Percentiles rank a stretch among this genome's conserved stretches.
Evolutionary conservation across 2,329 filamentous ascomycete genomes (phyloP).

Genomic region (Neonectria ditissima): DNA sequence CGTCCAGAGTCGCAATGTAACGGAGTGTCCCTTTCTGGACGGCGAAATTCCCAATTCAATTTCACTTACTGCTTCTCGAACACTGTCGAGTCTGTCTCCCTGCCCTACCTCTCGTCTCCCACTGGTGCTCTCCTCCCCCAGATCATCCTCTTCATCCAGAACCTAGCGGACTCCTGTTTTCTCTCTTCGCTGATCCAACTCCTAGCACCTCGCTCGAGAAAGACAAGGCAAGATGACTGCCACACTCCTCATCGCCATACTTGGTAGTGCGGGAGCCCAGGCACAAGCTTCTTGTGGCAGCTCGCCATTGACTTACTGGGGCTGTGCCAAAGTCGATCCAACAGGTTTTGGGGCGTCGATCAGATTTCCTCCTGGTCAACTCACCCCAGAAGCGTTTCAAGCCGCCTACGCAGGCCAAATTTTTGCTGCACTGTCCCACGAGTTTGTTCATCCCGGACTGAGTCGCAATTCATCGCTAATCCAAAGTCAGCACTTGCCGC

Average conservation of each 20-base stretch:
- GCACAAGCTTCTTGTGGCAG: conserved; percentile 34
- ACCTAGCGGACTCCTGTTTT: neutral
- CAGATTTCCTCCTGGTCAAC: conserved; percentile 27
- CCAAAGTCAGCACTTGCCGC: conserved; percentile 47
- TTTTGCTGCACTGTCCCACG: conserved; percentile 45
- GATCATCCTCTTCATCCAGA: neutral
- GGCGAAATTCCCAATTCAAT: neutral
- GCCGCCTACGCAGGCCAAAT: conserved; percentile 34
- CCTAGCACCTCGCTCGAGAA: neutral
- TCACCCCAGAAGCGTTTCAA: conserved; percentile 38
- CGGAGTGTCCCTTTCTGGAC: neutral
- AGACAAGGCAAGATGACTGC: conserved; percentile 34
- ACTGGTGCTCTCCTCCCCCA: neutral
- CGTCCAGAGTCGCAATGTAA: neutral
- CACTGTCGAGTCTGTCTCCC: neutral
- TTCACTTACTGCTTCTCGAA: neutral
- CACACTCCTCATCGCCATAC: conserved; percentile 37
- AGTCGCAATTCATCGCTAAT: conserved; percentile 15
- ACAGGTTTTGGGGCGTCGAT: conserved; percentile 29
- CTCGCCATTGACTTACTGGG: conserved; percentile 40
- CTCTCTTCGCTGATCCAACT: neutral
- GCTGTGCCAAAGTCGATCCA: conserved; percentile 38
- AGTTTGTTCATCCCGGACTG: conserved; percentile 38
- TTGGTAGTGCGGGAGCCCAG: conserved; percentile 32
- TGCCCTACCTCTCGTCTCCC: neutral